Percentiles rank a stretch among this genome's conserved stretches.
phyloP scores from a whole-genome alignment of 140 eudicot species.

The Stevia rebaudiana region DNA sequence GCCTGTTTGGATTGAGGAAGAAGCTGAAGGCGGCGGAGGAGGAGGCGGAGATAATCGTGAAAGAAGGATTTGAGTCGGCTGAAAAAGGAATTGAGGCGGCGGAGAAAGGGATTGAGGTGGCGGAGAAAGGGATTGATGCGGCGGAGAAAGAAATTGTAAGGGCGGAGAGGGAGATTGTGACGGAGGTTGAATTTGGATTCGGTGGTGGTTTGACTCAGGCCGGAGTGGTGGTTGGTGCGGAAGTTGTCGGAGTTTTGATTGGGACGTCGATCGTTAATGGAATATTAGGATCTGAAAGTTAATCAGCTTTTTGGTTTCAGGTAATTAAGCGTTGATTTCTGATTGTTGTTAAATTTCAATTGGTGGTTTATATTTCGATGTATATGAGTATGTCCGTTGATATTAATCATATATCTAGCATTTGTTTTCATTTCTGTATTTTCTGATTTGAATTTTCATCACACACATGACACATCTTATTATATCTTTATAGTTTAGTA shows the following conservation, averaged over 20 bases:
- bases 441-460: no score
- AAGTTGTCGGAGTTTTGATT: constrained; percentile 58
- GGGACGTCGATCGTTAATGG: constrained; percentile 80
- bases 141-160: constrained; percentile 45
- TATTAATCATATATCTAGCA: no score
- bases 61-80: constrained; percentile 73
- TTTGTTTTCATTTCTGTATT: no score
- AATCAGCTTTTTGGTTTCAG: constrained; percentile 11
- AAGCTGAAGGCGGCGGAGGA: constrained; percentile 69
- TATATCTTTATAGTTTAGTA: no score
- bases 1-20: constrained; percentile 73
- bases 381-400: no score
- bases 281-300: constrained; percentile 67
- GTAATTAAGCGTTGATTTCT: constrained; percentile 14
- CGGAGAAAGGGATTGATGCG: constrained; percentile 55
- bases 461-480: no score
- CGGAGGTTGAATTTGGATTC: constrained; percentile 47
- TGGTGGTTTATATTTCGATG: background rate
- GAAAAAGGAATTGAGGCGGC: constrained; percentile 65
- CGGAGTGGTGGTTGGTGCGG: constrained; percentile 85
- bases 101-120: constrained; percentile 43
- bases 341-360: background rate
- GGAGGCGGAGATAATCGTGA: constrained; percentile 68
- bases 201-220: constrained; percentile 88
- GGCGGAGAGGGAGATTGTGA: constrained; percentile 34